Conservation (phyloP, 2,329 filamentous ascomycete species). For the Ascochyta clinopodiicola region DNA sequence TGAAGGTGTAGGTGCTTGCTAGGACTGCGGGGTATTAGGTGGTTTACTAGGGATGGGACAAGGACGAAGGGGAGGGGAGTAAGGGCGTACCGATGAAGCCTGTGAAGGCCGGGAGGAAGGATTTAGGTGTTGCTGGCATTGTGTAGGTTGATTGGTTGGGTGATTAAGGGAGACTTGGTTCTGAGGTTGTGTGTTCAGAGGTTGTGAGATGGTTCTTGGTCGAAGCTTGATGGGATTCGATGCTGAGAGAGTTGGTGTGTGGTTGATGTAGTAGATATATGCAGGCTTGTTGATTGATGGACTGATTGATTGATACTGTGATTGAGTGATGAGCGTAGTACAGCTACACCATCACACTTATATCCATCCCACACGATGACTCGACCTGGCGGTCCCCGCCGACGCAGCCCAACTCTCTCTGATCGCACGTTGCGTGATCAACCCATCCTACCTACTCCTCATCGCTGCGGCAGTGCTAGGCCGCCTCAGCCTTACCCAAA, state of each 20-base stretch:
- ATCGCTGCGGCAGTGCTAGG: not conserved
- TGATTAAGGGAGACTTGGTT: not conserved
- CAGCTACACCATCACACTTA: conserved; percentile 7
- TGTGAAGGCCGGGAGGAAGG: conserved; percentile 41
- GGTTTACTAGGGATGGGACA: not conserved
- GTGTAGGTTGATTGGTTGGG: conserved; percentile 13
- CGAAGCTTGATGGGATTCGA: not conserved
- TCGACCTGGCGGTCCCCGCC: not conserved
- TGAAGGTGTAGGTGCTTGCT: conserved; percentile 42
- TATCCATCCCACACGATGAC: conserved; percentile 1
- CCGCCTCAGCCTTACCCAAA: conserved; percentile 4
- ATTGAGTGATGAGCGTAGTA: conserved; percentile 12
- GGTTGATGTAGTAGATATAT: not conserved
- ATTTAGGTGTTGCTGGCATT: conserved; percentile 43
- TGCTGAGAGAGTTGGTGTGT: not conserved
- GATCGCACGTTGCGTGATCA: conserved; percentile 4
- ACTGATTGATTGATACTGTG: conserved; percentile 8
- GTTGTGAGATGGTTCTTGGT: not conserved
- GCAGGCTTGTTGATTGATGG: not conserved
- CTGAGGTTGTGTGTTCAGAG: not conserved
- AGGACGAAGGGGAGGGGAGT: not conserved
- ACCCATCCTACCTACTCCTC: not conserved
- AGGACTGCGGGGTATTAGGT: conserved; percentile 27
- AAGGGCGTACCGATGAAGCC: conserved; percentile 41
- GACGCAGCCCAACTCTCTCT: not conserved